Evolutionary conservation across 257 asterid species (phyloP).

Genomic region (Gynochthodes officinalis): DNA sequence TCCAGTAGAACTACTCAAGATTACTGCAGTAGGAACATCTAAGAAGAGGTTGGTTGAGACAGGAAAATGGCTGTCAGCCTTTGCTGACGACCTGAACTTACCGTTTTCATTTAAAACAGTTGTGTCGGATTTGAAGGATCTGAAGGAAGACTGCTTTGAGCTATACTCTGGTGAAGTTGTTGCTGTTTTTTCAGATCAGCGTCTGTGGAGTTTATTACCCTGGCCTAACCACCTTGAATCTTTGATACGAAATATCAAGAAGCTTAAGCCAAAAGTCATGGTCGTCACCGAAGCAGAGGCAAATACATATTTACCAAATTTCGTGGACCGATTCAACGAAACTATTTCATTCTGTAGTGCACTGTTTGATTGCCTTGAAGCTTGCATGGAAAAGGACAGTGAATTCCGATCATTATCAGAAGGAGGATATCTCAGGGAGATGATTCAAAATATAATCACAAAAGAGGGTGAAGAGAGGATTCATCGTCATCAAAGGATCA

Average conservation of each 20-base stretch:
- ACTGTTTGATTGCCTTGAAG: constrained; percentile 24
- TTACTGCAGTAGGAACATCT: constrained; percentile 35
- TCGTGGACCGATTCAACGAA: constrained; percentile 23
- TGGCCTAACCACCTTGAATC: constrained; percentile 21
- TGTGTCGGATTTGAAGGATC: constrained; percentile 21
- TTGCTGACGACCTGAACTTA: constrained; percentile 30
- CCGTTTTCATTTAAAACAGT: constrained; percentile 22
- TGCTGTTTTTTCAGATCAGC: constrained; percentile 26
- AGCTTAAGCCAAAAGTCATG: constrained; percentile 29
- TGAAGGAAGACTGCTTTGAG: constrained; percentile 27
- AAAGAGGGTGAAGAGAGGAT: constrained; percentile 20
- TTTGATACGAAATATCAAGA: constrained; percentile 22
- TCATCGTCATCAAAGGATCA: constrained; percentile 16
- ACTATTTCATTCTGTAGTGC: constrained; percentile 21
- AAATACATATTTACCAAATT: constrained; percentile 15
- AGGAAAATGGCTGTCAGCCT: constrained; percentile 28
- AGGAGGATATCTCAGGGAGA: constrained; percentile 14
- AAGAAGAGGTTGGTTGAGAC: constrained; percentile 25
- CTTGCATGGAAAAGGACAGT: constrained; percentile 22
- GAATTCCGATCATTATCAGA: constrained; percentile 15
- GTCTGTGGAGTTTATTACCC: constrained; percentile 18
- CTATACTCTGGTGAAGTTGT: constrained; percentile 26
- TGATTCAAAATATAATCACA: constrained; percentile 15
- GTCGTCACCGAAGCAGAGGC: constrained; percentile 31
- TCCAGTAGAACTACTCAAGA: constrained; percentile 36